Conservation (phyloP, 2,329 filamentous ascomycete species). For the Thelonectria olida region DNA sequence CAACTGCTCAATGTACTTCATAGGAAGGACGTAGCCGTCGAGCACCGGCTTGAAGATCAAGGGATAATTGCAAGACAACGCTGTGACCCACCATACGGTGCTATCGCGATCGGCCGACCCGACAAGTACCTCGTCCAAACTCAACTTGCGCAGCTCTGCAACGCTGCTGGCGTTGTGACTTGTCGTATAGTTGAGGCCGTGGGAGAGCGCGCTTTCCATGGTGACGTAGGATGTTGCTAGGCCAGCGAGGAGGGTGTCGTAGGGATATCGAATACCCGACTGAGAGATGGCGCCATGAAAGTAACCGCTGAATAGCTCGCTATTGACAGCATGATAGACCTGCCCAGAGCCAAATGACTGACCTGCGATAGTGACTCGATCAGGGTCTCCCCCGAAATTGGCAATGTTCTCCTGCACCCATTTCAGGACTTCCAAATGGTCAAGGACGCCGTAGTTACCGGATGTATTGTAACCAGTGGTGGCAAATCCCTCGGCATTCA, state of each 20-base stretch:
- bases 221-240: slow-evolving; percentile 17
- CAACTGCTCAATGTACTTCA: slow-evolving; percentile 16
- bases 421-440: slow-evolving; percentile 8
- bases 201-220: not conserved
- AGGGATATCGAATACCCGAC: slow-evolving; percentile 18
- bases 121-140: slow-evolving; percentile 3
- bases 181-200: not conserved
- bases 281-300: slow-evolving; percentile 20
- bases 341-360: slow-evolving; percentile 8
- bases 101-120: slow-evolving; percentile 3
- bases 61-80: not conserved
- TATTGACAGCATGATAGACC: slow-evolving; percentile 21
- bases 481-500: slow-evolving; percentile 5
- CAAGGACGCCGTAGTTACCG: slow-evolving; percentile 13
- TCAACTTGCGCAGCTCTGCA: slow-evolving; percentile 3
- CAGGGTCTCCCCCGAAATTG: slow-evolving; percentile 12
- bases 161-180: slow-evolving; percentile 5
- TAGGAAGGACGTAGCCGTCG: slow-evolving; percentile 14
- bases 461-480: slow-evolving; percentile 2
- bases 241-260: slow-evolving; percentile 5
- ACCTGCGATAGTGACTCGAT: slow-evolving; percentile 9
- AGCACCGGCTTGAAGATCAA: slow-evolving; percentile 12
- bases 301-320: slow-evolving; percentile 9
- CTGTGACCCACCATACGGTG: slow-evolving; percentile 5
- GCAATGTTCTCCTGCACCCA: slow-evolving; percentile 17